Conservation (phyloP, 1,284 basidiomycete genomes). For the Grifola frondosa region DNA sequence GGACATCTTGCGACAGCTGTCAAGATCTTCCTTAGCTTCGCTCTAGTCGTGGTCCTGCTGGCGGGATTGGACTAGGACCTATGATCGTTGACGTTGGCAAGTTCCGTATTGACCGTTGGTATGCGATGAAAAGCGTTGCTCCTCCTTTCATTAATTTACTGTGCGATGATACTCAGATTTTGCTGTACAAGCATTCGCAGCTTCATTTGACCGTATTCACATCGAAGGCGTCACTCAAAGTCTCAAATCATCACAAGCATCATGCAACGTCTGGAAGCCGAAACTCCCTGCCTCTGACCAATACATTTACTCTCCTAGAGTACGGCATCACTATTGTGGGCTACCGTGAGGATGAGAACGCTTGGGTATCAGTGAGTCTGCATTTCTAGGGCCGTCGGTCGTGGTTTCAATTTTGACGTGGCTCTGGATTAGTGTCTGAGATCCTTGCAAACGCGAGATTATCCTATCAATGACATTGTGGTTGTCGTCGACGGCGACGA, state of each 20-base stretch:
- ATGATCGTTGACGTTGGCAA: constrained; percentile 6
- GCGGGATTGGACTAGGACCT: neutral
- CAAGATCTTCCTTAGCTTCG: neutral
- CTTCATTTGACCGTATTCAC: constrained; percentile 14
- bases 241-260: constrained; percentile 4
- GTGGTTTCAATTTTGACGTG: neutral
- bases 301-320: constrained; percentile 11
- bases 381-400: neutral
- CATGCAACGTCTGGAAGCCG: constrained; percentile 4
- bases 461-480: constrained; percentile 21
- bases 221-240: constrained; percentile 14
- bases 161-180: constrained; percentile 9
- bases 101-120: constrained; percentile 13
- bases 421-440: constrained; percentile 23
- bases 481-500: constrained; percentile 22
- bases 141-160: neutral
- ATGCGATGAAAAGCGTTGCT: constrained; percentile 7
- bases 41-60: constrained; percentile 1
- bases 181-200: constrained; percentile 15
- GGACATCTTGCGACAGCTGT: neutral
- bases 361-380: constrained; percentile 15
- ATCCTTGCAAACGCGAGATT: constrained; percentile 18
- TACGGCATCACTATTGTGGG: constrained; percentile 20
- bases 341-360: constrained; percentile 19
- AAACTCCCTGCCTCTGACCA: constrained; percentile 3